Evolutionary conservation across 805 yeast genomes (phyloP), one percentile per base, ranked within the genome.

Genomic region (Blastobotrys mokoenaii): DNA sequence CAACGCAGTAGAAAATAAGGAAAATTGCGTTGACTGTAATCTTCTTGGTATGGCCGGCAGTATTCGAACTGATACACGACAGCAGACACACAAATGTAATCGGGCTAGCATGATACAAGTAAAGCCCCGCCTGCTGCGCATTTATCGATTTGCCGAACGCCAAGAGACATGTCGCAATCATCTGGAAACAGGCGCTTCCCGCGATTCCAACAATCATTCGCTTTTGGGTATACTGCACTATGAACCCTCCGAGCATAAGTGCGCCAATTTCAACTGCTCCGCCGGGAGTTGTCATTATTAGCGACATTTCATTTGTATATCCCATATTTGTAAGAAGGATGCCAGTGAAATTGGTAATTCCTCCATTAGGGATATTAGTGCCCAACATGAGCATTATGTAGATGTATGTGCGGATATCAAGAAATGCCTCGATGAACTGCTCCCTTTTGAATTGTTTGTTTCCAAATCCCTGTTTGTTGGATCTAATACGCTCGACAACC

Each of bases 21-120:
- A 73, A 73, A 31, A 79, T 60, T 5, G 82, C 80, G 44, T 76
- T 75, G 25, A 77, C 71, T 3, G 77, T 71, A 52, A 79, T 69
- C 53, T 82, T 79, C 62, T 84, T 84, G 12, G 89, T 82, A 50
- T 77, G 75, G 11, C 93, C 93, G 1, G 88, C 79, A 31, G 80
- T 72, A 58, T 83, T 72, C 1, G 76, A 65, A 22, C 67, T 61
- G 44, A 68, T 59, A 40, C 61, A 53, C 14, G 39, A 29, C n/a
- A 3, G 76, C 69, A 44, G 75, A 60, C 43, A 77, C 50, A 49
- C 74, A 71, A 30, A 46, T 15, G 42, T 47, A 15, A 43, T 41
- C 3, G 54, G 43, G 7, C 51, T 10, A 67, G 71, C 25, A 62
- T 56, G 44, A 16, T 70, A 60, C 12, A 74, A 41, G 43, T 62